Base-by-base conservation (phyloP, 2,329 filamentous ascomycete species). In the Claviceps digitariae region DNA sequence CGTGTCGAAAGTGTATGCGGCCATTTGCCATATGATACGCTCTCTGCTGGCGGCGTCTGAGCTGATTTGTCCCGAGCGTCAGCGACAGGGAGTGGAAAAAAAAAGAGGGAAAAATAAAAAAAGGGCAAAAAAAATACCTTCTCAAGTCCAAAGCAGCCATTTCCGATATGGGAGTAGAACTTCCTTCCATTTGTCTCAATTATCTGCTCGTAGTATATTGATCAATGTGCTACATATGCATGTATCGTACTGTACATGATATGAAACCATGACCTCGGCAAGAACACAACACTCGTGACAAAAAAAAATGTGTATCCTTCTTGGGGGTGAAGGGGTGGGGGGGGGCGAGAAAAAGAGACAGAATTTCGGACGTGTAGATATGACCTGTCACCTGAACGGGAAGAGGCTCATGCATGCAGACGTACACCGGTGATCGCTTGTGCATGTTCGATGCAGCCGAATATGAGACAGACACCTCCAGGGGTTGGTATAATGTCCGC, bases 341-440 rank as follows among this genome's bases (percentile, higher is more conserved):
- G 40, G 10, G 21, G 9, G 40, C 10, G n/a, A 8, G 20, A 25
- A 29, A 50, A 50, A 48, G 10, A n/a, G 21, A 27, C 21, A 36
- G 15, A 31, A 31, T 10, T 4, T 31, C 7, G 29, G 20, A 5
- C 29, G 36, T 40, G 48, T 13, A 49, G 23, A 43, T 6, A 50
- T 52, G 50, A 56, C 52, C 20, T 53, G 52, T 54, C 55, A 52
- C 38, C 36, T 49, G 23, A 25, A 50, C 46, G 45, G 44, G 49
- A 45, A 48, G 44, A 55, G 55, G 43, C 55, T 55, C 45, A 53
- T 56, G 56, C 48, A 55, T 54, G 57, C 51, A 56, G 53, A 52
- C 53, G 52, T 55, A 57, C 59, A 60, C 60, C 58, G 59, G 56
- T 61, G 59, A 62, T 60, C 60, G 55, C 55, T 56, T 15, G 23